Evolutionary conservation across 495 filamentous ascomycete genomes (phyloP), one percentile per base, ranked within the genome.

Genomic region (Usnea hakonensis): DNA sequence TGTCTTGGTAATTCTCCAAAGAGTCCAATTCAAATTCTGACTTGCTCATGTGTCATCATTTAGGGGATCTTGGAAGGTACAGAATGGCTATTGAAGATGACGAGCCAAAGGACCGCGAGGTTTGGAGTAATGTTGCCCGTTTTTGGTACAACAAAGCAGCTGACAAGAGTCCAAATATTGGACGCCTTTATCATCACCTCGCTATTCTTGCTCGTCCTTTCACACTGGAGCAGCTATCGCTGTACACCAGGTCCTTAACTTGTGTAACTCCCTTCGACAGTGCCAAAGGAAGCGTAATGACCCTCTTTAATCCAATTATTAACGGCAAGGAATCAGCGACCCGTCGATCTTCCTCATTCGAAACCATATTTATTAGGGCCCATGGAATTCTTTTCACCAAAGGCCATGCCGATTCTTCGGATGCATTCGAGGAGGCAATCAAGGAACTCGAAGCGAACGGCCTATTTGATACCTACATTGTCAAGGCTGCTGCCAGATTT

Each of bases 121-220:
- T 83, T 2, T 96, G 92, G 91, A 87, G 86, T 13, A 80, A 79
- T 0, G 87, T 95, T 0, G 87, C 88, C 8, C 74, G 86, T 23
- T 83, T 83, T 40, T 96, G 91, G 91, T 96, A 95, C 64, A 84
- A 77, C 44, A 87, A 86, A 71, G 90, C 89, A 4, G 84, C 87
- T 9, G 85, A 94, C 67, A 84, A 82, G 48, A 83, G 76, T 38
- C 88, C 91, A 0, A 78, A 79, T 5, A 79, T 87, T 21, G 91
- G 91, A 0, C 76, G 91, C 1, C 78, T 95, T 4, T 90, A 94
- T 59, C 91, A 95, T 71, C 91, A 95, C 69, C 77, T 94, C 8
- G 91, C 88, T 0, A 90, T 95, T 19, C 74, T 95, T 19, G 87
- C 90, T 14, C 78, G 89, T 16, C 89, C 89, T 0, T 87, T 90